These are phyloP conservation scores for Xylariaceae sp. DNA, from an alignment of 2,329 filamentous ascomycete genomes.

Conservation along the genomic window DNA sequence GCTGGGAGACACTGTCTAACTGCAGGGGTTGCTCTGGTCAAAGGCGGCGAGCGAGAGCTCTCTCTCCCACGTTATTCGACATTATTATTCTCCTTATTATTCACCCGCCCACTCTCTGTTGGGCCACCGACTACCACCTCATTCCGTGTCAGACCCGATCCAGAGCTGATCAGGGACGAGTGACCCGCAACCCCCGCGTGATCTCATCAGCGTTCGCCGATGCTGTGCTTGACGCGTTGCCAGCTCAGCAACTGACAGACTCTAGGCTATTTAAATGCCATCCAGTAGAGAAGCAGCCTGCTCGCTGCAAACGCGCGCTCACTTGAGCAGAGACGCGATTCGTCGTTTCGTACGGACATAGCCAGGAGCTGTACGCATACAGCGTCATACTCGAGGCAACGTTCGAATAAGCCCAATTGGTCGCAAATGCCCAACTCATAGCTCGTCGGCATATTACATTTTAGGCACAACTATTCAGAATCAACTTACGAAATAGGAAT, in stretches of 20 bases:
- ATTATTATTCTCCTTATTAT: no score
- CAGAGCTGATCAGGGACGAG: no score
- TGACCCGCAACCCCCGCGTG: constrained; percentile 26
- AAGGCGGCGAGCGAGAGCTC: no score
- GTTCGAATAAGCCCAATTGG: neutral
- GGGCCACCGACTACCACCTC: no score
- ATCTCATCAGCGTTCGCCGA: constrained; percentile 23
- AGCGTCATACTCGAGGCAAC: constrained; percentile 22
- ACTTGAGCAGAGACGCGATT: constrained; percentile 10
- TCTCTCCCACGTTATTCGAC: no score
- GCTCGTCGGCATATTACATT: constrained; percentile 1
- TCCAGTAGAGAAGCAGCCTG: neutral
- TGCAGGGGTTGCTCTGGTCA: no score
- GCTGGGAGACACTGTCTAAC: no score
- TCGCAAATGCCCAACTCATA: neutral
- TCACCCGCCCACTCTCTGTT: no score
- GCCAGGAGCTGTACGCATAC: neutral
- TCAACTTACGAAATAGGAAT: neutral
- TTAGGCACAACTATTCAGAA: neutral
- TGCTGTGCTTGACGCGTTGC: constrained; percentile 6
- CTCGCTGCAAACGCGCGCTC: neutral
- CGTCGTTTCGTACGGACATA: neutral
- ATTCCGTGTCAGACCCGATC: no score
- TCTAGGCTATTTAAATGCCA: neutral
- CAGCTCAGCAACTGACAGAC: constrained; percentile 21